phyloP scores from a whole-genome alignment of 768 basidiomycete species.

The Hygrocybe punicea region DNA sequence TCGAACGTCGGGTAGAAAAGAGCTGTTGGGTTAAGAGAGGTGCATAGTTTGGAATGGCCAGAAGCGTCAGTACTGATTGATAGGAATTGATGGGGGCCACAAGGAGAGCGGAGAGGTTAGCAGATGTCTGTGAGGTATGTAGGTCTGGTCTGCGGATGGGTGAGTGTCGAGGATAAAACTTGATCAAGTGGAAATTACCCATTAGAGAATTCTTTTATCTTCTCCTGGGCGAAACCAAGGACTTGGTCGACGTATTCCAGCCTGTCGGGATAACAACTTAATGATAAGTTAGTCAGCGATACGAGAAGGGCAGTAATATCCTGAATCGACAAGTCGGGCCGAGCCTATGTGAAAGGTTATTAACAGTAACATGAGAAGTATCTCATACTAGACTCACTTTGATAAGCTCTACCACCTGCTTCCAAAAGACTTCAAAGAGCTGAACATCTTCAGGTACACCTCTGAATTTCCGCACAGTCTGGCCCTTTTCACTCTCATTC shows the following conservation, averaged over 20 bases:
- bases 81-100: conserved; percentile 95
- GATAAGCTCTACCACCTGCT: conserved; percentile 95
- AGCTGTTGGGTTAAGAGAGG: conserved; percentile 82
- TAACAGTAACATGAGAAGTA: neutral
- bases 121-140: conserved; percentile 79
- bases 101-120: conserved; percentile 87
- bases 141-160: conserved; percentile 69
- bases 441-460: conserved; percentile 94
- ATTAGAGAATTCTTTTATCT: conserved; percentile 79
- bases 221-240: conserved; percentile 80
- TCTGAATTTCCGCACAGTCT: conserved; percentile 83
- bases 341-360: conserved; percentile 54
- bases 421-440: conserved; percentile 98
- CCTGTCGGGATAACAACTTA: conserved; percentile 96
- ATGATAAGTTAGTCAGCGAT: conserved; percentile 88
- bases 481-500: conserved; percentile 40
- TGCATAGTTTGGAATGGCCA: conserved; percentile 88
- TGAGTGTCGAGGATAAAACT: conserved; percentile 2
- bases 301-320: conserved; percentile 96
- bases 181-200: conserved; percentile 46
- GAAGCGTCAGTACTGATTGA: conserved; percentile 92
- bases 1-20: conserved; percentile 84
- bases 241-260: conserved; percentile 98
- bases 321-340: conserved; percentile 95
- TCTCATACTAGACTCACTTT: conserved; percentile 54